Conservation (phyloP, 768 basidiomycete genomes). For the Pluteus cervinus region DNA sequence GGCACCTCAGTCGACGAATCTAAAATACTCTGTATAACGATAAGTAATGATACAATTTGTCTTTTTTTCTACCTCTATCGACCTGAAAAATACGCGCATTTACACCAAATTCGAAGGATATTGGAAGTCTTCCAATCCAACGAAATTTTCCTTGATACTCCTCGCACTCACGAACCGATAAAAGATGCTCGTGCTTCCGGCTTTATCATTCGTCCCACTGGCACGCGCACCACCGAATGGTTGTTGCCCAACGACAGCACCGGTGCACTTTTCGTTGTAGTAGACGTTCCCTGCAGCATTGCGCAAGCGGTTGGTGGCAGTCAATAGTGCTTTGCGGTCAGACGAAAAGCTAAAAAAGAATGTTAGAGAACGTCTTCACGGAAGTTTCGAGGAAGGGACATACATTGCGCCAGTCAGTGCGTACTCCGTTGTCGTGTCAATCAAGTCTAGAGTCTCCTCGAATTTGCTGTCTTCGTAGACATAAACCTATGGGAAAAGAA, state of each 20-base stretch:
- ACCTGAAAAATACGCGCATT: too few species aligned
- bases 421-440: constrained; percentile 83
- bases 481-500: constrained; percentile 51
- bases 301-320: constrained; percentile 76
- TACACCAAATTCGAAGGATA: constrained; percentile 87
- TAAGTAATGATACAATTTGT: too few species aligned
- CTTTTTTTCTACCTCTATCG: too few species aligned
- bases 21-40: too few species aligned
- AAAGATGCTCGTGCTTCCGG: constrained; percentile 68
- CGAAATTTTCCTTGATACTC: constrained; percentile 97
- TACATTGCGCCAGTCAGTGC: constrained; percentile 94
- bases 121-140: constrained; percentile 67
- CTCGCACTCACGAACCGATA: constrained; percentile 81
- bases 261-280: constrained; percentile 98
- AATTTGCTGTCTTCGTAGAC: constrained; percentile 86
- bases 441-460: constrained; percentile 80
- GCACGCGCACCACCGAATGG: constrained; percentile 94
- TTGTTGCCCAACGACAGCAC: constrained; percentile 96
- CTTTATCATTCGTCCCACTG: constrained; percentile 98
- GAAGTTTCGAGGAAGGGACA: constrained; percentile 19
- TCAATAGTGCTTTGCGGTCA: constrained; percentile 75
- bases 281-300: constrained; percentile 96
- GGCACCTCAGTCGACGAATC: too few species aligned
- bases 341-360: constrained; percentile 59
- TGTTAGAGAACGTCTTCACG: constrained; percentile 7